phyloP scores from a whole-genome alignment of 2,329 filamentous ascomycete genomes.

The Clonostachys rhizophaga region DNA sequence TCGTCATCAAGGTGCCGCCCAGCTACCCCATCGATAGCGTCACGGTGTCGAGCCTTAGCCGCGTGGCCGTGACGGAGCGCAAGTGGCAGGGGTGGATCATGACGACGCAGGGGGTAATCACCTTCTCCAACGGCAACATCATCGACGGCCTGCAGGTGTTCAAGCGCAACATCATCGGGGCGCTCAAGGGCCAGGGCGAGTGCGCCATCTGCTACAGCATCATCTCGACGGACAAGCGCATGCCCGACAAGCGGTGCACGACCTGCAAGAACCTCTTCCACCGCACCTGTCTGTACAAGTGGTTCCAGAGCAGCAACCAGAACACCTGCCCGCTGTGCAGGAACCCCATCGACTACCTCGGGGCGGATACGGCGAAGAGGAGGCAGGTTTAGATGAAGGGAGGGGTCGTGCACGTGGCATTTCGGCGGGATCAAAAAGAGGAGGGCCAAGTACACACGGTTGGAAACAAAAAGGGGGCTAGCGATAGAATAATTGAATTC shows the following conservation, averaged over 20 bases:
- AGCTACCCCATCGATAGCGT: slow-evolving; percentile 81
- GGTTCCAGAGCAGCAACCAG: slow-evolving; percentile 92
- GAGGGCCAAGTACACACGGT: not conserved
- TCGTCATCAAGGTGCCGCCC: slow-evolving; percentile 74
- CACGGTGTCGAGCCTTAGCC: slow-evolving; percentile 69
- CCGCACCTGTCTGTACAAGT: slow-evolving; percentile 84
- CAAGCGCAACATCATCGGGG: slow-evolving; percentile 79
- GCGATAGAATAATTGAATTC: slow-evolving; percentile 5
- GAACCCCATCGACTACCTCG: slow-evolving; percentile 70
- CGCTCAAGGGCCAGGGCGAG: slow-evolving; percentile 88
- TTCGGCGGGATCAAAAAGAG: not conserved
- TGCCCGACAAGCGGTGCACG: slow-evolving; percentile 85
- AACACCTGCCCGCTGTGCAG: slow-evolving; percentile 91
- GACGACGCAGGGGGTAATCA: slow-evolving; percentile 87
- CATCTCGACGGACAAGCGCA: slow-evolving; percentile 80
- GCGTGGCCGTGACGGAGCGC: slow-evolving; percentile 82
- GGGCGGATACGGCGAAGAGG: slow-evolving; percentile 31
- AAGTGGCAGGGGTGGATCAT: slow-evolving; percentile 93
- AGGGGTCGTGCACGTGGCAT: not conserved
- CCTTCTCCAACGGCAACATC: slow-evolving; percentile 84
- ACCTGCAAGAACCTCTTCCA: slow-evolving; percentile 97
- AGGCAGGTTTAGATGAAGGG: slow-evolving; percentile 13
- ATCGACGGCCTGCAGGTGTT: slow-evolving; percentile 85
- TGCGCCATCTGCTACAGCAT: slow-evolving; percentile 98
- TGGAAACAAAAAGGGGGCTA: slow-evolving; percentile 2